A percentile compares a stretch with the other conserved stretches of the same genome.
Conservation (phyloP, 371 early-diverging fungal genomes). For the Zopfochytrium polystomum region DNA sequence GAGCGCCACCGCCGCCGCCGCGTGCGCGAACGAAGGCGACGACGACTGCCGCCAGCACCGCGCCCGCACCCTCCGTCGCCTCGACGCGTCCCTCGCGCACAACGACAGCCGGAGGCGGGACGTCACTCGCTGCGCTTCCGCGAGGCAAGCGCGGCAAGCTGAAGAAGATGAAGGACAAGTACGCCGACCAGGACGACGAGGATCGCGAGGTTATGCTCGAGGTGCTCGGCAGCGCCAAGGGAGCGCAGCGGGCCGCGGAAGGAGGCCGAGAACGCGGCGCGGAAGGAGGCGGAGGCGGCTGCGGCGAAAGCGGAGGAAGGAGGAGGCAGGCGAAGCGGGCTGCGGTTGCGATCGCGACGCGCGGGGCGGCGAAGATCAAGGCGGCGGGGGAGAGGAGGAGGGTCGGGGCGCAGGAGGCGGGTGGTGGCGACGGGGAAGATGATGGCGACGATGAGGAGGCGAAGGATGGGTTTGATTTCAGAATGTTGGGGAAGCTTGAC, state of each 20-base stretch:
- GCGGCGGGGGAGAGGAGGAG: too few species aligned
- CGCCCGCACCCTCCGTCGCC: neutral
- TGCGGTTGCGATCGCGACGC: slow-evolving; percentile 26
- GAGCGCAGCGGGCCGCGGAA: slow-evolving; percentile 62
- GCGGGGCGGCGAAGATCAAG: slow-evolving; percentile 19
- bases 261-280: slow-evolving; percentile 70
- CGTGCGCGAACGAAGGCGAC: too few species aligned
- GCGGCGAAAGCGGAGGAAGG: slow-evolving; percentile 65
- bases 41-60: neutral
- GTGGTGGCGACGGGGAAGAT: neutral
- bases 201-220: slow-evolving; percentile 80
- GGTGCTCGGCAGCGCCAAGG: slow-evolving; percentile 67
- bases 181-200: slow-evolving; percentile 92
- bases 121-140: slow-evolving; percentile 42
- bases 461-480: slow-evolving; percentile 75
- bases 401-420: too few species aligned
- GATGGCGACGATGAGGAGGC: slow-evolving; percentile 44
- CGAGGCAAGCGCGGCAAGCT: slow-evolving; percentile 86
- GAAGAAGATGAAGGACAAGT: slow-evolving; percentile 88
- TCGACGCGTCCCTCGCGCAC: neutral
- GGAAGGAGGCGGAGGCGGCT: slow-evolving; percentile 61
- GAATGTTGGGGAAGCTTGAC: slow-evolving; percentile 88
- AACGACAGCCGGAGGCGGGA: slow-evolving; percentile 14
- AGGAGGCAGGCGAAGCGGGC: slow-evolving; percentile 71
- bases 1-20: neutral